Conservation (phyloP, 2,329 filamentous ascomycete species). For the Chaetomium strumarium region DNA sequence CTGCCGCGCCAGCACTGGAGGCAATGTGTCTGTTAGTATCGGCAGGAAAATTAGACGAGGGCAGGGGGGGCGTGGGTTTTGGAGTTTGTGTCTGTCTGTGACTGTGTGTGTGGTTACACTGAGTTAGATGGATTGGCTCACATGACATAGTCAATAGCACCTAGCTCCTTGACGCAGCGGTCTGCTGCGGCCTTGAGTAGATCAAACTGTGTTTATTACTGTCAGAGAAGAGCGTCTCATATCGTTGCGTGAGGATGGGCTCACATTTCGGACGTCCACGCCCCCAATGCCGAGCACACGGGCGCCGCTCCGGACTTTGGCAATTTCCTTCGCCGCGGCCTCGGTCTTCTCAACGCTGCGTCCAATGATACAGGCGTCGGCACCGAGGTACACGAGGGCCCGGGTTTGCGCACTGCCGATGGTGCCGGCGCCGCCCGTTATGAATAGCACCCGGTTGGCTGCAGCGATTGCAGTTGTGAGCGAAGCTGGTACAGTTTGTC, state of each 20-base stretch:
- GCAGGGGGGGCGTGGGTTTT: too few species aligned
- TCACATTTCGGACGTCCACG: slow-evolving; percentile 67
- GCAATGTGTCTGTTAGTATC: slow-evolving; percentile 2
- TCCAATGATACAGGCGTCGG: slow-evolving; percentile 89
- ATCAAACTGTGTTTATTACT: slow-evolving; percentile 41
- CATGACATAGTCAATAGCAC: slow-evolving; percentile 89
- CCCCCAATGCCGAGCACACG: slow-evolving; percentile 83
- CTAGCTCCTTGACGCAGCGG: slow-evolving; percentile 73
- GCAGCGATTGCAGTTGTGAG: slow-evolving; percentile 3
- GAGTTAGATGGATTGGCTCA: slow-evolving; percentile 38
- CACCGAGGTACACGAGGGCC: slow-evolving; percentile 84
- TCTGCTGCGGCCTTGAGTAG: slow-evolving; percentile 69
- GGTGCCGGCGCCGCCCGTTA: slow-evolving; percentile 86
- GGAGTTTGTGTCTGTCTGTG: too few species aligned
- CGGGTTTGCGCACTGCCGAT: slow-evolving; percentile 94
- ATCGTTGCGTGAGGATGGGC: slow-evolving; percentile 25
- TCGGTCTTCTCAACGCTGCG: slow-evolving; percentile 87
- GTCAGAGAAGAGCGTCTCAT: neutral
- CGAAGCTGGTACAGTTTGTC: neutral
- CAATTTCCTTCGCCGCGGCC: slow-evolving; percentile 71
- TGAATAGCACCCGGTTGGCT: slow-evolving; percentile 88
- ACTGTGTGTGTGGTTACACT: too few species aligned
- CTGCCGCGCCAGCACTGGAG: slow-evolving; percentile 78
- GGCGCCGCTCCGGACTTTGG: slow-evolving; percentile 67
- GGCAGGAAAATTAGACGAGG: too few species aligned